Base-by-base conservation (phyloP, 2,329 filamentous ascomycete genomes). In the Fusarium humuli region DNA sequence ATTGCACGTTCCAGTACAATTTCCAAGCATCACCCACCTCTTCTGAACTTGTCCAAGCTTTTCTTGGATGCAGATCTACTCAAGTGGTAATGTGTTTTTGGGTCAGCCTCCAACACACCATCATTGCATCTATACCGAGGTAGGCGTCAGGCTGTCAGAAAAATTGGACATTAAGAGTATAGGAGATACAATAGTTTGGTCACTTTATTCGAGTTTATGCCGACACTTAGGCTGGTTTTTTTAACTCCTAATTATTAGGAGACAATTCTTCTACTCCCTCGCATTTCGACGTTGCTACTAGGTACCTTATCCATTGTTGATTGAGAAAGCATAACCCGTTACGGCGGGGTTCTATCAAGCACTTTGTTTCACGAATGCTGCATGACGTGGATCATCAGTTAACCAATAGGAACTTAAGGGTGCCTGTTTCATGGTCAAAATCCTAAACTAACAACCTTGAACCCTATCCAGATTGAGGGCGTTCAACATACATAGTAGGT, bases 331-430 rank as follows among this genome's bases (percentile, higher is more conserved):
- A 53, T 53, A 53, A 42, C 27, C 32, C 23, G 41, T 18, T 37
- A 44, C 9, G 44, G 37, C 27, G 20, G 23, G 44, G 44, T 58
- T 34, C 34, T 30, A 56, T 47, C 44, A 30, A 48, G 30, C 30
- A 30, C 30, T 64, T 49, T 61, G 70, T 74, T 74, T 74, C 70
- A 74, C 61, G 49, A 61, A 57, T 66, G 57, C 65, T 70, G 54
- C 69, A 71, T 62, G 61, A 64, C 52, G 53, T 58, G 48, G 60
- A 55, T 65, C 52, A 47, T 44, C 13, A 13, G 20, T 22, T 29
- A 48, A 32, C 67, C 71, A 74, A 74, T 73, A 44, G 40, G 46
- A 34, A 64, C 54, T 50, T 41, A 20, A 34, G 37, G 67, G 64
- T 55, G 50, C 69, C 54, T 70, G 58, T 73, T 73, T 72, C 64